A percentile compares a stretch with the other conserved stretches of the same genome.
Conservation (phyloP, 306 rosid species). For the Cucurbita pepo region DNA sequence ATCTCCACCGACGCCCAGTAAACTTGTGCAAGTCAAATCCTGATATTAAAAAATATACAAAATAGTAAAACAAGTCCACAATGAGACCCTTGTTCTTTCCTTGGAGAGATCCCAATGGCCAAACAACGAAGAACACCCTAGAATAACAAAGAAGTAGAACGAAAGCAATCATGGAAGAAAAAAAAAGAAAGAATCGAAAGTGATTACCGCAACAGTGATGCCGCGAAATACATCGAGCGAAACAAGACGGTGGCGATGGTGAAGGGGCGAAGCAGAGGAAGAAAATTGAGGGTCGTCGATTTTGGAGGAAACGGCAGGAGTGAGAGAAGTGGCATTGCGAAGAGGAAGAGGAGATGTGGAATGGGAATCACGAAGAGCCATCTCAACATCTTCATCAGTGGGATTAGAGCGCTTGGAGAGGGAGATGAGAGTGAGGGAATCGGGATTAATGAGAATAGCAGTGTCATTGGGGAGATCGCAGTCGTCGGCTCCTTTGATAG, state of each 20-base stretch:
- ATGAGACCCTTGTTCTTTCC: neutral
- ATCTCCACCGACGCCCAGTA: neutral
- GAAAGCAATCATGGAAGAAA: neutral
- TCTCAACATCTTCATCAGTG: conserved; percentile 34
- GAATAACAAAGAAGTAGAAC: neutral
- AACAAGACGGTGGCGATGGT: conserved; percentile 37
- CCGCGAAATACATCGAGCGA: conserved; percentile 96
- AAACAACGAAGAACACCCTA: neutral
- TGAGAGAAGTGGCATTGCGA: neutral
- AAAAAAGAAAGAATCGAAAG: neutral
- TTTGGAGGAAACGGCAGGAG: neutral
- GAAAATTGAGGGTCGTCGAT: neutral
- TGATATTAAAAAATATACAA: neutral
- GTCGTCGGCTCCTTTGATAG: conserved; percentile 11
- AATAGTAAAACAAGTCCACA: conserved; percentile 1
- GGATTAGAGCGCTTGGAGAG: neutral
- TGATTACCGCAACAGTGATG: conserved; percentile 67
- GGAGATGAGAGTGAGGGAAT: neutral
- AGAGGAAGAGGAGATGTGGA: conserved; percentile 20
- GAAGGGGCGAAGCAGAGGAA: neutral
- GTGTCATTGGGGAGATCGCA: neutral
- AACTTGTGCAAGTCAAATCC: neutral
- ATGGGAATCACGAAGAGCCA: conserved; percentile 33
- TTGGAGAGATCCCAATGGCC: neutral
- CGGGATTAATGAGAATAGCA: conserved; percentile 1